A percentile compares a stretch with the other conserved stretches of the same genome.
These are phyloP conservation scores for Candida michaelii DNA, from an alignment of 805 yeast genomes.

Conservation along the genomic window DNA sequence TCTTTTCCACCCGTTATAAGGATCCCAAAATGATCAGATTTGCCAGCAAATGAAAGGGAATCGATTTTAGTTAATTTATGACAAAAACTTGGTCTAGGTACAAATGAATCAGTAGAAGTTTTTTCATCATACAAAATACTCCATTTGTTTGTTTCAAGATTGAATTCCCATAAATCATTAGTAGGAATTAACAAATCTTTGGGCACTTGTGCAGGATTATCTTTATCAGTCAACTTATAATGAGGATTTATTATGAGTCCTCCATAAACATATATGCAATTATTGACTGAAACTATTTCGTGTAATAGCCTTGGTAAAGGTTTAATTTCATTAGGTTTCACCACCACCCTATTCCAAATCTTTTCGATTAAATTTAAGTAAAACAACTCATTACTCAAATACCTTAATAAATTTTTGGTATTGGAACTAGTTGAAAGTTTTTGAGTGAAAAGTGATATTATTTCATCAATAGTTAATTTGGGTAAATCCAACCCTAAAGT, in stretches of 20 bases:
- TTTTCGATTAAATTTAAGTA: conserved; percentile 58
- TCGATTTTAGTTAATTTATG: conserved; percentile 49
- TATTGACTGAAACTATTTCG: conserved; percentile 50
- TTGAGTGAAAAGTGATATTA: conserved; percentile 39
- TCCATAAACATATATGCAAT: conserved; percentile 60
- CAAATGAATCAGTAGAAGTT: conserved; percentile 18
- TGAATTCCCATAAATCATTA: conserved; percentile 71
- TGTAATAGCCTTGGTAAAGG: conserved; percentile 58
- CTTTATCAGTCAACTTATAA: conserved; percentile 8
- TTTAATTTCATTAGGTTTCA: conserved; percentile 22
- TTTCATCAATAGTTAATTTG: conserved; percentile 37
- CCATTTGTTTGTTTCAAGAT: conserved; percentile 56
- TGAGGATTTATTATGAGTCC: conserved; percentile 45
- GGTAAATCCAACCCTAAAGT: conserved; percentile 54
- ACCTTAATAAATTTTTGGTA: conserved; percentile 28
- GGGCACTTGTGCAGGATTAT: conserved; percentile 5
- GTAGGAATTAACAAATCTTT: conserved; percentile 41
- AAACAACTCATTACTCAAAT: conserved; percentile 65
- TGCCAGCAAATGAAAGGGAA: conserved; percentile 35
- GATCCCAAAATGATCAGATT: conserved; percentile 46
- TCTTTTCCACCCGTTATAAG: conserved; percentile 56
- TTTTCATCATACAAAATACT: conserved; percentile 33
- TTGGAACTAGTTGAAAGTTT: conserved; percentile 26
- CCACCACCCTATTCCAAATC: conserved; percentile 50
- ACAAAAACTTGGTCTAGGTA: conserved; percentile 47